Evolutionary conservation across 2,329 filamentous ascomycete species (phyloP), one percentile per base, ranked within the genome.

Genomic region (Parastagonospora avenae): DNA sequence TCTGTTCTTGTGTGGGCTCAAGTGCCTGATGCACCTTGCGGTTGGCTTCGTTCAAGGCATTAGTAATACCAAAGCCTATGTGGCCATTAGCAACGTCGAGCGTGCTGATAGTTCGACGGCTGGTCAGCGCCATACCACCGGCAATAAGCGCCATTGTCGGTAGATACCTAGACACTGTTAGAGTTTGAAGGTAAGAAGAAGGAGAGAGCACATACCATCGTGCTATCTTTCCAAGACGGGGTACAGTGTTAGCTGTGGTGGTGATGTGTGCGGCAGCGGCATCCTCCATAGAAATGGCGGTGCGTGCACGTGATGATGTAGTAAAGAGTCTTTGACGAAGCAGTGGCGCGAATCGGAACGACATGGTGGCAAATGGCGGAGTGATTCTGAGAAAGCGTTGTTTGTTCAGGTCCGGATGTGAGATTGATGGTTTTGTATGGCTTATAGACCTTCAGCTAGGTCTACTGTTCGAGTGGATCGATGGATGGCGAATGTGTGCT

Each of bases 81-180:
- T 63, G 59, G 50, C 65, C 60, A 59, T 65, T 69, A 54, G 69
- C 67, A 48, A 58, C 61, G 36, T 61, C 61, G 35, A 71, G 65
- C 43, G 64, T 67, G 39, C 36, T 48, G 37, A 65, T 59, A 11
- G 62, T 63, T 40, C 67, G 55, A 49, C 60, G 58, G 55, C 50
- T 59, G 52, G 54, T 52, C 39, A 58, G 46, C 15, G 50, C 58
- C 62, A 67, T 71, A 55, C 66, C 66, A 28, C 66, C 46, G 52
- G 69, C 67, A 39, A 71, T 59, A 32, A 63, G 53, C 19, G 67
- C 68, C 69, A 72, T 72, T 38, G 68, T 63, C 29, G 69, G 69
- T 8, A 72, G 63, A 52, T 70, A 70, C 66, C 66, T 69, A 15
- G 29, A 31, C 14, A 12, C 29, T 27, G 48, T 57, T 41, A 57